Base-by-base conservation (phyloP, 345 rosid species). In the Angophora floribunda region DNA sequence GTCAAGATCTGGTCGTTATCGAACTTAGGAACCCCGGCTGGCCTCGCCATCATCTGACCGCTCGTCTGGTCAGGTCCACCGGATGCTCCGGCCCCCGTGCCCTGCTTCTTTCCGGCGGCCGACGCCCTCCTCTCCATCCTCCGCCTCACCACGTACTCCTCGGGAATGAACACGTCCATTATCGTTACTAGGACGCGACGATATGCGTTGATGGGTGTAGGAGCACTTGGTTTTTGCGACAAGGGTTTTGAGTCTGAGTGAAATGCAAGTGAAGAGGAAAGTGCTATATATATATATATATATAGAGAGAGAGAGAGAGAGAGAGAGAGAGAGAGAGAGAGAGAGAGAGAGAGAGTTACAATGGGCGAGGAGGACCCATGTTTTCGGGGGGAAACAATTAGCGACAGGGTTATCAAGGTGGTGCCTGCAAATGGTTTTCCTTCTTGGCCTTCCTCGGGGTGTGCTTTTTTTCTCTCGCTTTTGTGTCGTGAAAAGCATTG, bases 121-220 rank as follows among this genome's bases (percentile, higher is more conserved):
- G 94, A 93, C 10, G 92, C 92, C 90, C 53, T 90, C 86, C 91
- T 95, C 90, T 95, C 99, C 32, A 75, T 90, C 90, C 97, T 91
- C 87, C 96, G 92, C 88, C 89, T 89, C 36, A 84, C 85, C 79
- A 93, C 91, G 89, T 95, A 96, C 91, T 96, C 99, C 86, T 95
- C 96, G 19, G 96, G 93, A 90, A 96, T 94, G 89, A 87, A 95
- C 28, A 95, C 95, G 88, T 95, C 96, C 95, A 95, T 92, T 53
- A 9, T n/a, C n/a, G 45, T 26, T 47, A 75, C 82, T 51, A 19
- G 70, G 41, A 63, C 30, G 15, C 41, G 36, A 32, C 75, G 3
- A 17, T 63, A 2, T 32, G 6, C n/a, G 36, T 13, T n/a, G 75
- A 30, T 63, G 10, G 75, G 59, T 9, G 41, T 63, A 13, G 6